Base-by-base conservation (phyloP, 768 basidiomycete genomes). In the Mycena polygramma region DNA sequence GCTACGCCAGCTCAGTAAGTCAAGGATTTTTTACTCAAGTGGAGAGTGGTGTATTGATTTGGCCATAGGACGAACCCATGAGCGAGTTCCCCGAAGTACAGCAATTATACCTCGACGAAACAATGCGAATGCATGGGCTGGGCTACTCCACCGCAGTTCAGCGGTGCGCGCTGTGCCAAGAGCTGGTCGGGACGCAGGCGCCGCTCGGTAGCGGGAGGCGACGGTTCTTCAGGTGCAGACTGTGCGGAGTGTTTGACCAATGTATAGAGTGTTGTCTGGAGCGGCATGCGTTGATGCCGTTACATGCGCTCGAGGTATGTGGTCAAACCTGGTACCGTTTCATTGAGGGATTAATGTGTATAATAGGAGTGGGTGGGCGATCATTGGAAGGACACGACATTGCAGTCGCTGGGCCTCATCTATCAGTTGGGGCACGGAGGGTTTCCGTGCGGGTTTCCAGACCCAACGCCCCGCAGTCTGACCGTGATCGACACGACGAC, bases 401-500 rank as follows among this genome's bases (percentile, higher is more conserved):
- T 71, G 5, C 3, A 36, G 14, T 6, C 6, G 0, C 17, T 63
- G 7, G 73, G 63, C 19, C 63, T 71, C 5, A 58, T 71, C 5
- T 71, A 69, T 49, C 74, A 75, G 43, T 39, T 75, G 0, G 74
- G 74, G 19, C 74, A 75, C 54, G 54, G 36, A 7, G 73, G 68
- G 7, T 55, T 66, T n/a, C n/a, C 45, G 9, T 70, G 68, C 45
- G 49, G 26, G 0, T 22, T 43, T 13, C 73, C 73, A 1, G 57
- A 65, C 9, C 35, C 52, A 0, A 5, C 15, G 8, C 14, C 46
- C 2, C 58, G 48, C 11, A 14, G 39, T 1, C 63, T 75, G 52
- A 64, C 55, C 13, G 70, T 76, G 14, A 39, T 76, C 17, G 70
- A 72, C 41, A 13, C 48, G 1, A 60, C 11, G 6, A 48, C 53